These are phyloP conservation scores for Schoenoplectus tabernaemontani DNA, from an alignment of 202 grass and related monocot genomes.

Conservation along the genomic window DNA sequence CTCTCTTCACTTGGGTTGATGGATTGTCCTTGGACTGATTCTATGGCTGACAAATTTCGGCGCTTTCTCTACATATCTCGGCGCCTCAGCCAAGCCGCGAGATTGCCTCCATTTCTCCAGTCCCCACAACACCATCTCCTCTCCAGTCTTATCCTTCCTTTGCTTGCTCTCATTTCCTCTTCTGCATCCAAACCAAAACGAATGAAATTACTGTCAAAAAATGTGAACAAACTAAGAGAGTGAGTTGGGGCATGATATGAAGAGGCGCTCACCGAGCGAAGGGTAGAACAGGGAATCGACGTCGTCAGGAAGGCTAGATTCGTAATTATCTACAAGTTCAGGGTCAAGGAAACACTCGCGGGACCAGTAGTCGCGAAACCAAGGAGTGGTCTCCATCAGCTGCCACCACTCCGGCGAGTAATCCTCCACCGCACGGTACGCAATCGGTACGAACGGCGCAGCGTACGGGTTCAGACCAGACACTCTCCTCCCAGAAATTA, in stretches of 20 bases:
- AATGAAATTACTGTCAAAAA: too few species aligned
- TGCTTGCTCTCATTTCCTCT: slow-evolving; percentile 26
- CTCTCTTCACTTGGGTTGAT: slow-evolving; percentile 25
- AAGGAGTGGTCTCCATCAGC: slow-evolving; percentile 70
- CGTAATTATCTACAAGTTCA: slow-evolving; percentile 14
- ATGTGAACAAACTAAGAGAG: neutral
- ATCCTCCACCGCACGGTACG: slow-evolving; percentile 27
- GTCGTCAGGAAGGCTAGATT: slow-evolving; percentile 20
- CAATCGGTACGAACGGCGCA: slow-evolving; percentile 18
- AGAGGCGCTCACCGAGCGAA: neutral
- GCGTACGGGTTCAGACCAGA: slow-evolving; percentile 23
- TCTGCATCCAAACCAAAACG: slow-evolving; percentile 8
- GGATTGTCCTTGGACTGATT: slow-evolving; percentile 25
- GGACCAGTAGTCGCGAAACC: slow-evolving; percentile 97
- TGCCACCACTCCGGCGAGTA: slow-evolving; percentile 88
- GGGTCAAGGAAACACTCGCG: slow-evolving; percentile 33
- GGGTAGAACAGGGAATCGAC: slow-evolving; percentile 17
- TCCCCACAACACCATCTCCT: slow-evolving; percentile 26
- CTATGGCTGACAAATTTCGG: slow-evolving; percentile 21
- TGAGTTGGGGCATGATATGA: neutral
- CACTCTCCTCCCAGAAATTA: slow-evolving; percentile 25
- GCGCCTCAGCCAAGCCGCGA: neutral
- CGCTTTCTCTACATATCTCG: slow-evolving; percentile 27
- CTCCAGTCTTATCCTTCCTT: neutral
- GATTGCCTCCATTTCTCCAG: slow-evolving; percentile 23